Conservation (phyloP, 2,329 filamentous ascomycete species). For the Xylariaceae sp. region DNA sequence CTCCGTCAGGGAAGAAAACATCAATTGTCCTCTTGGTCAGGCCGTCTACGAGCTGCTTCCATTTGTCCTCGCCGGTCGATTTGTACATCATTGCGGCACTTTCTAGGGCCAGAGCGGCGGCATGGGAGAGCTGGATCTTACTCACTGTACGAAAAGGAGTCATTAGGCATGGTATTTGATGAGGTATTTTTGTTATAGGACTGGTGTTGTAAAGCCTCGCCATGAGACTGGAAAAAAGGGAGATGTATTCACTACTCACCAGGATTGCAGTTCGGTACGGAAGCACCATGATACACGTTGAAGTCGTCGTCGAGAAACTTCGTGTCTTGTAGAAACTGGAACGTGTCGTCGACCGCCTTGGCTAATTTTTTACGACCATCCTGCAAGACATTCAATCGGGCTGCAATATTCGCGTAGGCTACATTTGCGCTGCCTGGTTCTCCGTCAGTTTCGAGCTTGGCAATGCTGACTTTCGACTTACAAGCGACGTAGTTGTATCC, state of each 20-base stretch:
- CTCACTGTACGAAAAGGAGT: not conserved
- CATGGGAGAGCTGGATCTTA: conserved; percentile 41
- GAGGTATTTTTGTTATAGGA: not conserved
- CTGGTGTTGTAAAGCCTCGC: not conserved
- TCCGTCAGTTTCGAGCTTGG: not conserved
- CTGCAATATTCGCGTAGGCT: conserved; percentile 43
- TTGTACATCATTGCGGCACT: conserved; percentile 38
- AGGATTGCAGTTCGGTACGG: conserved; percentile 36
- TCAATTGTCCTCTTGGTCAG: conserved; percentile 40
- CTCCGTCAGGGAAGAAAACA: conserved; percentile 31
- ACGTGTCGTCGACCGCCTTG: conserved; percentile 52
- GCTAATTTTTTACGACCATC: conserved; percentile 53
- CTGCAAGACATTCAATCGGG: conserved; percentile 56
- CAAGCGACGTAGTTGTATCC: conserved; percentile 45
- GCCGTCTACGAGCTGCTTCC: conserved; percentile 44
- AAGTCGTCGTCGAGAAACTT: conserved; percentile 41
- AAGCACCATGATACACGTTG: conserved; percentile 44
- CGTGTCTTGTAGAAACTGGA: conserved; percentile 41
- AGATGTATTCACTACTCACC: conserved; percentile 10
- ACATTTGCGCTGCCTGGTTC: conserved; percentile 37
- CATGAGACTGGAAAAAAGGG: conserved; percentile 22
- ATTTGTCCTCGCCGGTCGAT: conserved; percentile 38
- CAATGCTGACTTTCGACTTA: conserved; percentile 10
- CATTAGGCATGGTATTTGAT: not conserved
- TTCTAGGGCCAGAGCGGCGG: conserved; percentile 43